Conservation (phyloP, 768 basidiomycete species). For the Russula lepida region DNA sequence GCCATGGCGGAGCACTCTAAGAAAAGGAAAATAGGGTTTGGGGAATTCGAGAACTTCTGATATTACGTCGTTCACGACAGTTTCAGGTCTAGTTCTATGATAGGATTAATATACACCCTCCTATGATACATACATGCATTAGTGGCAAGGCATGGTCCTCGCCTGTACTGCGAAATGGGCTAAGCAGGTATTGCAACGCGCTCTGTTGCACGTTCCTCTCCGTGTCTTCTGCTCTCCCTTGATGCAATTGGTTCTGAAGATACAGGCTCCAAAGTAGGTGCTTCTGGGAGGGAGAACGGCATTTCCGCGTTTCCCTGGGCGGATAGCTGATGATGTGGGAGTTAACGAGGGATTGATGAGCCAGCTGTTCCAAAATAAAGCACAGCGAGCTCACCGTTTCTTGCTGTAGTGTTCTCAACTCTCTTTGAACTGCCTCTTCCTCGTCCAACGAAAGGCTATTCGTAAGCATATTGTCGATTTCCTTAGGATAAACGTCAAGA, state of each 20-base stretch:
- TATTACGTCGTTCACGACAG: not conserved
- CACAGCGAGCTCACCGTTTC: constrained; percentile 41
- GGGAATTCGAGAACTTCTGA: constrained; percentile 82
- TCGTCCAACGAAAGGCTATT: constrained; percentile 80
- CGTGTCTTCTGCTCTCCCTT: constrained; percentile 1
- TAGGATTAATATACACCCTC: not conserved
- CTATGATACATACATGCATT: constrained; percentile 20
- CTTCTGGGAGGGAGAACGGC: constrained; percentile 43
- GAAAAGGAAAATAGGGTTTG: constrained; percentile 81
- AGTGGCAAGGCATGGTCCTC: not conserved
- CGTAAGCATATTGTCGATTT: constrained; percentile 81
- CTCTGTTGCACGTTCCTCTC: constrained; percentile 13
- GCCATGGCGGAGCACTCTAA: constrained; percentile 52
- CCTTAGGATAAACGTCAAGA: constrained; percentile 47
- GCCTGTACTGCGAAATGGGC: not conserved
- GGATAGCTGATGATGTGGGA: constrained; percentile 18
- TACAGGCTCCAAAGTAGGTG: constrained; percentile 40
- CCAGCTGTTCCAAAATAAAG: not conserved
- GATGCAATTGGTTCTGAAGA: constrained; percentile 21
- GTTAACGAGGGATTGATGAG: constrained; percentile 33
- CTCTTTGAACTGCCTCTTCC: constrained; percentile 86
- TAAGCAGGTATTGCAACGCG: constrained; percentile 28
- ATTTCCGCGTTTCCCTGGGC: constrained; percentile 21
- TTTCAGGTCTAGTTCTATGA: not conserved
- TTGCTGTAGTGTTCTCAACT: constrained; percentile 61